These are phyloP conservation scores for Zygoascus tannicola DNA, from an alignment of 805 yeast genomes.

Conservation along the genomic window DNA sequence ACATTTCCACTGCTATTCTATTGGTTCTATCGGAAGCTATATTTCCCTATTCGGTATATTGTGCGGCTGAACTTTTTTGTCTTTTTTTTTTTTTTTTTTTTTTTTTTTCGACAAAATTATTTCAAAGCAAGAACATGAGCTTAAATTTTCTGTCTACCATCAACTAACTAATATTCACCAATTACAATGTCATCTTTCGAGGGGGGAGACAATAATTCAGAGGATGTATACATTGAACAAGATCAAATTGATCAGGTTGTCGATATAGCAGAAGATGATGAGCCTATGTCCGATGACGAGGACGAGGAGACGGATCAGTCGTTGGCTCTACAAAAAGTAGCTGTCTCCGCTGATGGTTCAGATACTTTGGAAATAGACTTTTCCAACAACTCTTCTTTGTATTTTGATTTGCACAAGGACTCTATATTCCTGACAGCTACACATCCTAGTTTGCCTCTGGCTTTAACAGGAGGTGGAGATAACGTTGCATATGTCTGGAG, in stretches of 20 bases:
- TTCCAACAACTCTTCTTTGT: constrained; percentile 80
- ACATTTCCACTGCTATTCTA: too few species aligned
- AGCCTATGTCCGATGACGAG: constrained; percentile 29
- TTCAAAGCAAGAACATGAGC: too few species aligned
- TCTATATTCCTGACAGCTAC: constrained; percentile 73
- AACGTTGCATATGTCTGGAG: constrained; percentile 87
- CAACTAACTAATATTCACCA: too few species aligned
- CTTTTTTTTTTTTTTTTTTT: background rate
- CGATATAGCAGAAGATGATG: constrained; percentile 11
- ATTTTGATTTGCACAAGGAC: constrained; percentile 84
- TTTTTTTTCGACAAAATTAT: background rate
- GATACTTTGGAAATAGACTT: constrained; percentile 63
- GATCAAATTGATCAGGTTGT: constrained; percentile 21
- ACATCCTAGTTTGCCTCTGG: constrained; percentile 77
- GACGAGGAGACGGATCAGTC: constrained; percentile 28
- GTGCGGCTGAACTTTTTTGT: background rate
- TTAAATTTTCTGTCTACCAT: too few species aligned
- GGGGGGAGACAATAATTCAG: constrained; percentile 36
- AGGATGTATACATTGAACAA: constrained; percentile 19
- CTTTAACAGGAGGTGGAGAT: constrained; percentile 94
- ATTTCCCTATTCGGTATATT: too few species aligned
- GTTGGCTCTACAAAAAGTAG: too few species aligned
- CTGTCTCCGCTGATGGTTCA: constrained; percentile 27
- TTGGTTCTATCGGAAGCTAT: too few species aligned
- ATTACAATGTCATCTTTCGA: background rate